Evolutionary conservation across 2,329 filamentous ascomycete genomes (phyloP).

Genomic region (Sclerotinia glacialis): DNA sequence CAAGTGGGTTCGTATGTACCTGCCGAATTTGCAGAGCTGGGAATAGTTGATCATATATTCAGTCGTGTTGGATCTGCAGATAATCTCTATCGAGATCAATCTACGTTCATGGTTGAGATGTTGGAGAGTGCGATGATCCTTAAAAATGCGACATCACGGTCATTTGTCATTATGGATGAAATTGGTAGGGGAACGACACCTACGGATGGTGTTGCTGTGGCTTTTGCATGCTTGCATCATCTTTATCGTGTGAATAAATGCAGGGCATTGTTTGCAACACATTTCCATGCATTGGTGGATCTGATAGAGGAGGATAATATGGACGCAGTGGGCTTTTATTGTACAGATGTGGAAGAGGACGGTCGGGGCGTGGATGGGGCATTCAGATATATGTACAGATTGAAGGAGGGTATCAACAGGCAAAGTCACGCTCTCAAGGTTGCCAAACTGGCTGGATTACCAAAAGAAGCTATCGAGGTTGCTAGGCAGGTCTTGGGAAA

Average conservation of each 20-base stretch:
- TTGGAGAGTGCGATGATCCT: conserved; percentile 91
- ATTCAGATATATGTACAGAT: conserved; percentile 82
- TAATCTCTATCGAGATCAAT: conserved; percentile 90
- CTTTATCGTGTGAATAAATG: conserved; percentile 74
- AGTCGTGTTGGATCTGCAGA: conserved; percentile 91
- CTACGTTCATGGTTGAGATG: conserved; percentile 99
- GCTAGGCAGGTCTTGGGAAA: conserved; percentile 46
- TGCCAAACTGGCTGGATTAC: conserved; percentile 80
- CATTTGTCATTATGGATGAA: conserved; percentile 98
- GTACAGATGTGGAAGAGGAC: conserved; percentile 83
- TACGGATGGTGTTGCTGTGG: conserved; percentile 85
- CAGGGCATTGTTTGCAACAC: conserved; percentile 86
- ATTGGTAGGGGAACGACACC: conserved; percentile 92
- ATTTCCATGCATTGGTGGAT: conserved; percentile 84
- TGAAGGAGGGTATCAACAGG: conserved; percentile 79
- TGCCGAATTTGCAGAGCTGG: conserved; percentile 78
- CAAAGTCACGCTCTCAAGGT: conserved; percentile 92
- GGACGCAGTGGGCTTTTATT: conserved; percentile 56
- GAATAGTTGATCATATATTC: conserved; percentile 94
- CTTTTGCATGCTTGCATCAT: conserved; percentile 84
- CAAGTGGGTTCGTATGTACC: conserved; percentile 93
- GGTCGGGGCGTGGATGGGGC: conserved; percentile 42
- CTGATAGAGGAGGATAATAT: conserved; percentile 59
- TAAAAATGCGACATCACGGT: conserved; percentile 74
- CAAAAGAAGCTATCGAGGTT: conserved; percentile 65